Evolutionary conservation across 768 basidiomycete genomes (phyloP).

Genomic region (Leucogyrophana mollusca): DNA sequence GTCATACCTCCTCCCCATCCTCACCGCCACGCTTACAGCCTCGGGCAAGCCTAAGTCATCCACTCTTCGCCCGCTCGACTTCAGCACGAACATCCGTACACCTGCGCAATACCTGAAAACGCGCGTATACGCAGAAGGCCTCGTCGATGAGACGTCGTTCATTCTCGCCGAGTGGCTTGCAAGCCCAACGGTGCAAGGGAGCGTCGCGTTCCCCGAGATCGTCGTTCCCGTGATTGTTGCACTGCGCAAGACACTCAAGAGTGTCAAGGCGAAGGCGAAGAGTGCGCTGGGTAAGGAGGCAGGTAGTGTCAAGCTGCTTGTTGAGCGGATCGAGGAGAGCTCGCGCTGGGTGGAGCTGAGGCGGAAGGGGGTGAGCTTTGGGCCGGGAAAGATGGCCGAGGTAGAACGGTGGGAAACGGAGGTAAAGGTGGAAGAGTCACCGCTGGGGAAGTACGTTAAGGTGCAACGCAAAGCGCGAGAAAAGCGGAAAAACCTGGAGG

Average conservation of each 20-base stretch:
- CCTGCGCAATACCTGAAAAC: conserved; percentile 90
- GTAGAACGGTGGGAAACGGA: conserved; percentile 74
- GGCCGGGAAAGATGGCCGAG: conserved; percentile 66
- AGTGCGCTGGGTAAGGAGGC: conserved; percentile 51
- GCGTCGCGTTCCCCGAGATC: conserved; percentile 93
- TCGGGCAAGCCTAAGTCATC: conserved; percentile 77
- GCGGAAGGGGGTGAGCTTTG: conserved; percentile 69
- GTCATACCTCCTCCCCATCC: conserved; percentile 83
- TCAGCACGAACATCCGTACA: conserved; percentile 82
- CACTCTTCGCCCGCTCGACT: conserved; percentile 85
- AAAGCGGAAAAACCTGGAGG: conserved; percentile 63
- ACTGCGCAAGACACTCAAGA: conserved; percentile 74
- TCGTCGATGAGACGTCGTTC: conserved; percentile 80
- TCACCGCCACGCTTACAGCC: conserved; percentile 69
- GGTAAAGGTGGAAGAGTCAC: conserved; percentile 64
- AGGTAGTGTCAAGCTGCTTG: conserved; percentile 64
- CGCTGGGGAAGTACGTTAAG: conserved; percentile 79
- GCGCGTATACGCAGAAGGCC: conserved; percentile 76
- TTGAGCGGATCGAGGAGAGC: conserved; percentile 89
- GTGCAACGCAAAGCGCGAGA: conserved; percentile 80
- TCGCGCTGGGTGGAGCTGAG: conserved; percentile 72
- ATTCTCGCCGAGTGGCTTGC: conserved; percentile 82
- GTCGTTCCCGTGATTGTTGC: conserved; percentile 73
- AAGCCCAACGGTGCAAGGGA: conserved; percentile 67
- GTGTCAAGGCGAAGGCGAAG: conserved; percentile 39